These are phyloP conservation scores for Tausonia pullulans DNA, from an alignment of 1,284 basidiomycete genomes.

Conservation along the genomic window DNA sequence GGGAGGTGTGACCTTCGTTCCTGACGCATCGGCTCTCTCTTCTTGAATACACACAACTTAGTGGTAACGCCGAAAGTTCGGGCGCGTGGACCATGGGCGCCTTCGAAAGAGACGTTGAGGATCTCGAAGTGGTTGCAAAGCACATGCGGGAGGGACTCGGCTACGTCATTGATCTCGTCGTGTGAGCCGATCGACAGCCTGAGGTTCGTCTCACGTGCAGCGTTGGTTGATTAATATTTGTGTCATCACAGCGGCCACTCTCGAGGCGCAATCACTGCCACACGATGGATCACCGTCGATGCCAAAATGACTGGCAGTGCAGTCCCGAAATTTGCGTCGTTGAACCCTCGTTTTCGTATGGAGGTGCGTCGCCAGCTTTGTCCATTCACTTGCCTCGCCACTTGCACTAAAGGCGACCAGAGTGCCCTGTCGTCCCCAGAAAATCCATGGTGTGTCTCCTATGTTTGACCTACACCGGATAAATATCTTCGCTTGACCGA, in stretches of 20 bases:
- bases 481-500: no score
- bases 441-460: no score
- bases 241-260: conserved; percentile 45
- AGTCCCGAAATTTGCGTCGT: conserved; percentile 50
- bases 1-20: background rate
- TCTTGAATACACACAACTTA: conserved; percentile 1
- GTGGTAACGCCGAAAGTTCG: conserved; percentile 61
- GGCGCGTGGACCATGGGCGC: conserved; percentile 43
- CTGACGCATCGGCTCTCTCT: background rate
- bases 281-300: conserved; percentile 53
- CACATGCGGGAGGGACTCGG: conserved; percentile 48
- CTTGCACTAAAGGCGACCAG: background rate
- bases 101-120: conserved; percentile 50
- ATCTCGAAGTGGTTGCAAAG: conserved; percentile 52
- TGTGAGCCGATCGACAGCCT: conserved; percentile 25
- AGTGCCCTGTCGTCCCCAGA: no score
- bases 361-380: conserved; percentile 38
- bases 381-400: background rate
- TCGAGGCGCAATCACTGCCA: conserved; percentile 52
- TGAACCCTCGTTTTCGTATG: conserved; percentile 63
- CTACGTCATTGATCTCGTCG: conserved; percentile 52
- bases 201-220: background rate
- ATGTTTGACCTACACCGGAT: no score
- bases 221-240: background rate
- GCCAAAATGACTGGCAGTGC: conserved; percentile 44